Evolutionary conservation across 139 green algal species (phyloP).

Genomic region (Chlorella sp.): DNA sequence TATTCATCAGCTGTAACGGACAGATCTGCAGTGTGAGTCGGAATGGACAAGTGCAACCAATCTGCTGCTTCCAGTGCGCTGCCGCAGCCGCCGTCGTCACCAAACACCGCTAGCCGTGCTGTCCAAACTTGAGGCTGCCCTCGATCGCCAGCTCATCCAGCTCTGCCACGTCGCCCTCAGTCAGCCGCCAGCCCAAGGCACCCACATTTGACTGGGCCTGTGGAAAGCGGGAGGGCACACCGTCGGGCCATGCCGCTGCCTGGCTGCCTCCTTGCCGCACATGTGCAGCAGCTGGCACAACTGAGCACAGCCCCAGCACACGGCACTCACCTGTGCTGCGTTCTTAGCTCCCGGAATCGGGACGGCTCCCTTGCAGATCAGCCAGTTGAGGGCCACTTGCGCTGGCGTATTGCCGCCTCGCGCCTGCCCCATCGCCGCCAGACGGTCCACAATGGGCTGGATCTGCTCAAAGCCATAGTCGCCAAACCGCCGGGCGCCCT

Average conservation of each 20-base stretch:
- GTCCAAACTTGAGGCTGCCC: slow-evolving; percentile 12
- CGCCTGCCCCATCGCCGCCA: slow-evolving; percentile 72
- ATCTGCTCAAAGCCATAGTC: slow-evolving; percentile 44
- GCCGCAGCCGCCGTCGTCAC: too few species aligned
- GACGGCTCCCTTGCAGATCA: slow-evolving; percentile 85
- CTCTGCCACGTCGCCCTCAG: slow-evolving; percentile 7
- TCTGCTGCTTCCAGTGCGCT: too few species aligned
- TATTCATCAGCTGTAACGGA: too few species aligned
- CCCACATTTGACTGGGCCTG: slow-evolving; percentile 3
- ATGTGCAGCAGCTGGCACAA: too few species aligned
- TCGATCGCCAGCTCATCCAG: slow-evolving; percentile 33
- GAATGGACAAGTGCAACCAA: too few species aligned
- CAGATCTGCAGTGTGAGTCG: too few species aligned
- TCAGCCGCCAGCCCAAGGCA: slow-evolving; percentile 28
- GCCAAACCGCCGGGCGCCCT: slow-evolving; percentile 32
- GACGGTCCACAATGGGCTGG: slow-evolving; percentile 71
- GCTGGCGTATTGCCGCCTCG: slow-evolving; percentile 75
- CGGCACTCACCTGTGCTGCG: not conserved
- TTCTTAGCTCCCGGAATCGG: slow-evolving; percentile 79
- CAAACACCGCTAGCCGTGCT: slow-evolving; percentile 9
- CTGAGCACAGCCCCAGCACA: too few species aligned
- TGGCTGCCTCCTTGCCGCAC: too few species aligned
- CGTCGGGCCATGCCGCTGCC: too few species aligned
- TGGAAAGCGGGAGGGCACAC: too few species aligned
- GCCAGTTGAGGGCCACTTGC: slow-evolving; percentile 92